Evolutionary conservation across 192 early-diverging fungal species (phyloP).

Genomic region (Rhizophagus clarus): DNA sequence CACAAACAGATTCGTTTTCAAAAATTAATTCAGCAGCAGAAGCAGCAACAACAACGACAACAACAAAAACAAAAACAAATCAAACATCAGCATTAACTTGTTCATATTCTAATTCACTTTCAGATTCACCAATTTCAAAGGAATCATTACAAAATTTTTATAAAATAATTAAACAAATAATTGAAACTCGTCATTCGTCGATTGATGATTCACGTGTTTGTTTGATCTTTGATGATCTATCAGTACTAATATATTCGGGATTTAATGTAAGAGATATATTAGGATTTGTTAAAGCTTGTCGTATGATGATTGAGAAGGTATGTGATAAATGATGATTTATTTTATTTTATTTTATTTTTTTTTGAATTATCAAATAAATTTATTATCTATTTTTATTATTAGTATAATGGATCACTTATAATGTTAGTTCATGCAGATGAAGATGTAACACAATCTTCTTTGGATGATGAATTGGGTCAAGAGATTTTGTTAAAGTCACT

Average conservation of each 20-base stretch:
- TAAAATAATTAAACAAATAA: conserved; percentile 35
- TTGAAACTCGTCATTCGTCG: conserved; percentile 17
- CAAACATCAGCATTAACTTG: conserved; percentile 26
- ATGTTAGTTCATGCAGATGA: conserved; percentile 57
- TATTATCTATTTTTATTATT: not conserved
- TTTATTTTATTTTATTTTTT: not conserved
- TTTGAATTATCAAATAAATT: not conserved
- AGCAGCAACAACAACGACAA: conserved; percentile 8
- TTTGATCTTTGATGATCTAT: conserved; percentile 58
- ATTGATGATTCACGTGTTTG: conserved; percentile 38
- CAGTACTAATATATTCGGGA: conserved; percentile 51
- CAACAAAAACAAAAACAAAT: conserved; percentile 39
- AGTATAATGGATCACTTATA: conserved; percentile 53
- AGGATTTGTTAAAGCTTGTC: conserved; percentile 47
- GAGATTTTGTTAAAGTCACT: conserved; percentile 53
- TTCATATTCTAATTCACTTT: not conserved
- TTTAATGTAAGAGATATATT: conserved; percentile 41
- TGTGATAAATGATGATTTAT: not conserved
- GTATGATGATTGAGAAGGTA: conserved; percentile 46
- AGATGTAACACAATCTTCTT: conserved; percentile 5
- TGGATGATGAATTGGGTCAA: conserved; percentile 28
- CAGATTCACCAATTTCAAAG: conserved; percentile 35
- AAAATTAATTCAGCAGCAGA: not conserved
- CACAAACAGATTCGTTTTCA: not conserved
- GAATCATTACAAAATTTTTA: conserved; percentile 44